These are phyloP conservation scores for Perkinsus chesapeaki DNA, from an alignment of 169 alveolate species.

Conservation along the genomic window DNA sequence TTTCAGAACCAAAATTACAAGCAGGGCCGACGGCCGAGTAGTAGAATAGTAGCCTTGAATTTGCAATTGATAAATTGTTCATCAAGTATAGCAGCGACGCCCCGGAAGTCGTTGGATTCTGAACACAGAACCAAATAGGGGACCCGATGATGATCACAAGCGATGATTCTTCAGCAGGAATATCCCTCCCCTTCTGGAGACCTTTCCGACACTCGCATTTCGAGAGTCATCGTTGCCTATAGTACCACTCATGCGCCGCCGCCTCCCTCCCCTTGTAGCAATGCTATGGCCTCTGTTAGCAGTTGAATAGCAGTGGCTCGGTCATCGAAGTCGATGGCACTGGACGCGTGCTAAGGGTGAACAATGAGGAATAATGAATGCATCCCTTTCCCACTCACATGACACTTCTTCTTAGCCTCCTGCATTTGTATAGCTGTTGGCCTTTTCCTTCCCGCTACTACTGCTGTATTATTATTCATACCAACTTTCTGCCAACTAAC, in stretches of 20 bases:
- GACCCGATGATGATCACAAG: no score
- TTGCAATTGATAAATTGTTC: no score
- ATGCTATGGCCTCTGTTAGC: background rate
- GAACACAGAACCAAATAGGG: no score
- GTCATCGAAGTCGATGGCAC: background rate
- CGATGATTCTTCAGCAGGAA: no score
- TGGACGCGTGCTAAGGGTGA: background rate
- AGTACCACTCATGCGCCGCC: background rate
- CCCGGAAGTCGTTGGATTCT: no score
- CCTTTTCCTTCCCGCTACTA: background rate
- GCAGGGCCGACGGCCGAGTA: no score
- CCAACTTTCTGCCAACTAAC: background rate
- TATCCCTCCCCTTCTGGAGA: no score
- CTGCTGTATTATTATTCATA: background rate
- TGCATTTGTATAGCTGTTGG: background rate
- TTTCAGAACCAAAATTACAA: background rate
- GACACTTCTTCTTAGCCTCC: background rate
- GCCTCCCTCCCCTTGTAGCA: background rate
- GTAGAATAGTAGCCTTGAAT: no score
- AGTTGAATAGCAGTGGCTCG: background rate
- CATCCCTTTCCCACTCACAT: background rate
- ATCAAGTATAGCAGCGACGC: no score
- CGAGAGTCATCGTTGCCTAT: background rate
- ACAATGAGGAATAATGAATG: background rate
- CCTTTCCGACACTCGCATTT: background rate